Percentiles rank a stretch among this genome's conserved stretches.
These are phyloP conservation scores for Mycena epipterygia DNA, from an alignment of 768 basidiomycete genomes.

Conservation along the genomic window DNA sequence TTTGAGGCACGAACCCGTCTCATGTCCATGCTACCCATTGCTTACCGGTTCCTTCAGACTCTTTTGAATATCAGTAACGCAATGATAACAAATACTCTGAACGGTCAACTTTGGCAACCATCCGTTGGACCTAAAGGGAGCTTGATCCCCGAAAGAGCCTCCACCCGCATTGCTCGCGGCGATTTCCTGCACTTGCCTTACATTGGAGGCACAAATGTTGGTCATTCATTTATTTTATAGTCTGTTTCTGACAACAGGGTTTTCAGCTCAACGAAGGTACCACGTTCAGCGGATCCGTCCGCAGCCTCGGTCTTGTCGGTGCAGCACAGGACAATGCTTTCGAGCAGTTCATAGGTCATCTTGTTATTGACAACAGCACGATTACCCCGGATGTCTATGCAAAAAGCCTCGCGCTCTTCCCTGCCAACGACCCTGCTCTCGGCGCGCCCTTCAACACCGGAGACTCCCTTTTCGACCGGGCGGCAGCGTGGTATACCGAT, in stretches of 20 bases:
- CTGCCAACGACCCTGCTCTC: conserved; percentile 60
- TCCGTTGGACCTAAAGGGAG: conserved; percentile 66
- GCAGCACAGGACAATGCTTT: conserved; percentile 59
- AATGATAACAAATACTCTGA: conserved; percentile 61
- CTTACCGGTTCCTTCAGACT: conserved; percentile 47
- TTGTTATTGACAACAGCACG: conserved; percentile 68
- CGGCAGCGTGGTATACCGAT: conserved; percentile 70
- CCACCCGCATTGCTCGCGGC: conserved; percentile 58
- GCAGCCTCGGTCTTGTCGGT: conserved; percentile 53
- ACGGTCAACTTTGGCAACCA: conserved; percentile 72
- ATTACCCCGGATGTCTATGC: conserved; percentile 57
- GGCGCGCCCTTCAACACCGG: conserved; percentile 71
- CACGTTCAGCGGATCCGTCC: conserved; percentile 55
- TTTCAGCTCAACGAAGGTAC: conserved; percentile 68
- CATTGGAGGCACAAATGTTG: conserved; percentile 69
- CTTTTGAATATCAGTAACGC: conserved; percentile 62
- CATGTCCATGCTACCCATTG: neutral
- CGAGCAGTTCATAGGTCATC: conserved; percentile 58
- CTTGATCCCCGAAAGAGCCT: conserved; percentile 61
- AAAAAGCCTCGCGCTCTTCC: conserved; percentile 56
- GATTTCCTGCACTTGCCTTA: conserved; percentile 68
- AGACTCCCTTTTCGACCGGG: conserved; percentile 70
- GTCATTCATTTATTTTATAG: conserved; percentile 38
- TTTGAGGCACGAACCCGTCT: conserved; percentile 51
- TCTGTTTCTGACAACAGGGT: neutral